Base-by-base conservation (phyloP, 495 filamentous ascomycete genomes). In the Articulospora tetracladia region DNA sequence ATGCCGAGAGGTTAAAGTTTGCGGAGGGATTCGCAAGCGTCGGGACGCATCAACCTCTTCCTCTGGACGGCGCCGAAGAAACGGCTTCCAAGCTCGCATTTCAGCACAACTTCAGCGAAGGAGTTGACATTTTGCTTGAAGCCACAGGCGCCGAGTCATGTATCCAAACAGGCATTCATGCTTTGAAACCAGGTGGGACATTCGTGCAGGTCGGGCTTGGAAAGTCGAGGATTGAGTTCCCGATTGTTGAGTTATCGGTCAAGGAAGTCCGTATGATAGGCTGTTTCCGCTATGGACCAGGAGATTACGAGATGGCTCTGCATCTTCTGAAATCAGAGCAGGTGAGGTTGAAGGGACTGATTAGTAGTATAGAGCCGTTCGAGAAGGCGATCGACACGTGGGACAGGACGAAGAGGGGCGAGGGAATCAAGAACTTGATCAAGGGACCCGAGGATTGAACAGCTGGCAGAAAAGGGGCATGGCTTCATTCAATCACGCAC, bases 341-440 rank as follows among this genome's bases (percentile, higher is more conserved):
- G 63, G 76, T 96, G n/a, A 79, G 80, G 48, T 81, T 94, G 36
- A 87, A 86, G 75, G 73, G 79, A 62, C 73, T 97, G 13, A 82
- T 96, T 44, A 88, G 84, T 17, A 76, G 78, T 59, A 77, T 84
- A 28, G 83, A 92, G 20, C 74, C 77, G 36, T 93, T 96, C 69
- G 77, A 83, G 67, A 74, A 90, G 53, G 89, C 89, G 2, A 84
- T 88, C 66, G 73, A 85, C 60, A 92, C 92, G 0, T 95, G 92
- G 74, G 81, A 89, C 68, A 86, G 86, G 72, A 84, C 87, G 23
- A 87, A 85, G 75, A 77, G 78, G 54, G 90, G 90, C 1, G 78
- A 88, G 70, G 90, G 89, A 19, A 92, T 94, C 65, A 96, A 96
- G 83, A 86, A 86, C 24, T 65, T 93, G 57, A 94, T 96, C 67